Conservation (phyloP, 108 stramenopile genomes). For the Fragilaria crotonensis region DNA sequence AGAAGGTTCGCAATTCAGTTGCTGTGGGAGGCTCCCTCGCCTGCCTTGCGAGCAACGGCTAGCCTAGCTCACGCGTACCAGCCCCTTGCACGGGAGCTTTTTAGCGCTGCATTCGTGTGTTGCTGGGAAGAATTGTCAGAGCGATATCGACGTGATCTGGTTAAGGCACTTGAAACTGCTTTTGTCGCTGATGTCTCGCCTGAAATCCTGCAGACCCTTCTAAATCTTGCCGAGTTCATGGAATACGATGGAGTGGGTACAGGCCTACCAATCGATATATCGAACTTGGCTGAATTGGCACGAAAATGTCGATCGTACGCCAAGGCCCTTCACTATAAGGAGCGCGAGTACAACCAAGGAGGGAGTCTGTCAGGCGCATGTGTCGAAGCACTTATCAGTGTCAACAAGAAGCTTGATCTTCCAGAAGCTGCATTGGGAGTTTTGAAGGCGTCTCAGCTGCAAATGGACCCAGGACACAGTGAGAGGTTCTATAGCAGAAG, state of each 20-base stretch:
- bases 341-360: conserved; percentile 76
- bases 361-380: conserved; percentile 34
- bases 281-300: conserved; percentile 84
- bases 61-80: conserved; percentile 91
- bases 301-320: conserved; percentile 96
- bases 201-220: conserved; percentile 88
- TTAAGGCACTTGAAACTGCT: conserved; percentile 82
- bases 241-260: conserved; percentile 79
- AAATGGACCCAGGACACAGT: conserved; percentile 26
- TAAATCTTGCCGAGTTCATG: conserved; percentile 99
- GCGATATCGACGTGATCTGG: conserved; percentile 59
- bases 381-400: conserved; percentile 91
- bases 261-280: conserved; percentile 94
- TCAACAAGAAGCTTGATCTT: conserved; percentile 95
- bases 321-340: conserved; percentile 93
- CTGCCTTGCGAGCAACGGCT: conserved; percentile 87
- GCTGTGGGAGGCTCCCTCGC: conserved; percentile 91
- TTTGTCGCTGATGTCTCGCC: conserved; percentile 83
- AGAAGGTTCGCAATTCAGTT: conserved; percentile 86
- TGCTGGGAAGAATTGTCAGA: conserved; percentile 90
- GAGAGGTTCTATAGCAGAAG: not conserved
- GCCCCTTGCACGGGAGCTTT: conserved; percentile 90
- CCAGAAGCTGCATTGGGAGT: conserved; percentile 95
- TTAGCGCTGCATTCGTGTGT: conserved; percentile 95
- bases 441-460: conserved; percentile 83